Evolutionary conservation across 2,329 filamentous ascomycete species (phyloP).

Genomic region (Kalaharituber pfeilii): DNA sequence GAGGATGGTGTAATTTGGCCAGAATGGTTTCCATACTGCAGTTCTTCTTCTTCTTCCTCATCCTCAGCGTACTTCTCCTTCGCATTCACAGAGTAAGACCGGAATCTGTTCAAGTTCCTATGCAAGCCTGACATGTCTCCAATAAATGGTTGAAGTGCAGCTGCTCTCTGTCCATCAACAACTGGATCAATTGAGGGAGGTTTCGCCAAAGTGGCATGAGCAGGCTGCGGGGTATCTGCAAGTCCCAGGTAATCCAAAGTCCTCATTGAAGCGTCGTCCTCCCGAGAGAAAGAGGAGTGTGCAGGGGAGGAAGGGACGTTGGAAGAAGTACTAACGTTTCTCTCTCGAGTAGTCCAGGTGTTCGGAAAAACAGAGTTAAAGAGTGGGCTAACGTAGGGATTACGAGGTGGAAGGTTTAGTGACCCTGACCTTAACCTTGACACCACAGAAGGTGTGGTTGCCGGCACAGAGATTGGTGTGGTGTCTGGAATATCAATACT

Average conservation of each 20-base stretch:
- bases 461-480: constrained; percentile 25
- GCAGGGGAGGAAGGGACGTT: constrained; percentile 78
- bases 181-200: constrained; percentile 33
- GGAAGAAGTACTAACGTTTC: constrained; percentile 70
- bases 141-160: constrained; percentile 44
- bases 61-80: constrained; percentile 92
- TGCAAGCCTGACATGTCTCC: constrained; percentile 59
- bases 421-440: constrained; percentile 23
- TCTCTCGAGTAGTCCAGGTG: constrained; percentile 55
- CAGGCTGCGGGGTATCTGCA: constrained; percentile 76
- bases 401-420: constrained; percentile 21
- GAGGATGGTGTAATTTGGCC: constrained; percentile 40
- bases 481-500: constrained; percentile 26
- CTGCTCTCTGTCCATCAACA: constrained; percentile 36
- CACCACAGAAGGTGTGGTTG: constrained; percentile 20
- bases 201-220: constrained; percentile 50
- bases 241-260: constrained; percentile 92
- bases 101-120: constrained; percentile 68
- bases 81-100: constrained; percentile 96
- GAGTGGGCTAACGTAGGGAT: constrained; percentile 41
- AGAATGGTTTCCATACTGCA: background rate
- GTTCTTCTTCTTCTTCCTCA: constrained; percentile 51
- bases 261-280: constrained; percentile 66
- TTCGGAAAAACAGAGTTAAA: constrained; percentile 77
- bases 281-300: constrained; percentile 69